Conservation (phyloP, 1,284 basidiomycete species). For the Meripilus lineatus region DNA sequence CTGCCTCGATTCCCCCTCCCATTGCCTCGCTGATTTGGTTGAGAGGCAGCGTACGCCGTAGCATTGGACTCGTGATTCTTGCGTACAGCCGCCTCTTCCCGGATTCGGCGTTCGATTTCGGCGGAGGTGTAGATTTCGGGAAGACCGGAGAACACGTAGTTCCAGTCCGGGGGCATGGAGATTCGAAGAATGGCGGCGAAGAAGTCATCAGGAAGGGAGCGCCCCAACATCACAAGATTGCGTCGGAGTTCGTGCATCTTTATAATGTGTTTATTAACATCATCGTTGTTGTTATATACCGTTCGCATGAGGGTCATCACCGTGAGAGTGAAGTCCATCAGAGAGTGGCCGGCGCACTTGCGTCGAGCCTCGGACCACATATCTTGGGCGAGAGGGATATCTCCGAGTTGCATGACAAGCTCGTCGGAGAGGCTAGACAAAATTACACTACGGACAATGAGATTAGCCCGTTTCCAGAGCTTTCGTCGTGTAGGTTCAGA, state of each 20-base stretch:
- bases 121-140: neutral
- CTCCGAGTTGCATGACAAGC: neutral
- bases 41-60: slow-evolving; percentile 1
- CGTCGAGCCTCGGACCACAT: slow-evolving; percentile 4
- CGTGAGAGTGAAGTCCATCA: slow-evolving; percentile 2
- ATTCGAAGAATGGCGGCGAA: slow-evolving; percentile 4
- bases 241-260: slow-evolving; percentile 1
- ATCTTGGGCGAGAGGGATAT: neutral
- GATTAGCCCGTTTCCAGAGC: neutral
- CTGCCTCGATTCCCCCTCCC: slow-evolving; percentile 1
- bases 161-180: slow-evolving; percentile 2
- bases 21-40: neutral
- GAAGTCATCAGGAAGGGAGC: neutral
- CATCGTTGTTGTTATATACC: neutral
- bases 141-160: slow-evolving; percentile 3
- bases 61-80: neutral
- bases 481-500: neutral
- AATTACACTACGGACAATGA: neutral
- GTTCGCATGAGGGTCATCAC: neutral
- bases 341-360: neutral
- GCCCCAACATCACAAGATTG: slow-evolving; percentile 1
- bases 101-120: neutral
- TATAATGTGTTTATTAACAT: slow-evolving; percentile 1
- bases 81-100: neutral
- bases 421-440: slow-evolving; percentile 1